A percentile compares a stretch with the other conserved stretches of the same genome.
These are phyloP conservation scores for Neofusicoccum laricinum DNA, from an alignment of 2,329 filamentous ascomycete species.

Conservation along the genomic window DNA sequence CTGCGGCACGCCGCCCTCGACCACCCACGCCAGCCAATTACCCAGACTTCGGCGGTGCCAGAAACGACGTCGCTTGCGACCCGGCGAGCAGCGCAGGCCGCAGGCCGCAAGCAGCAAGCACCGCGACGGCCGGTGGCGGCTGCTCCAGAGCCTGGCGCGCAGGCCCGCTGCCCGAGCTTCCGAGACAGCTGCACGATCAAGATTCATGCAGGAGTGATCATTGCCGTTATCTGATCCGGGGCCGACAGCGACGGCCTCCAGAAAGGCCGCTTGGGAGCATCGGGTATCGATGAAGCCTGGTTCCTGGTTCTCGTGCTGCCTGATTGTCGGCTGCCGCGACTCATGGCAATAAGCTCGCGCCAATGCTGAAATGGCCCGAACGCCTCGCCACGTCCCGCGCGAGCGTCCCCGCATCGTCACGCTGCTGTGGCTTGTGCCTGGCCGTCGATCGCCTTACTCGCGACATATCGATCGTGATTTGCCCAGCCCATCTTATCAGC, in stretches of 20 bases:
- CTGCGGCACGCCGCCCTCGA: not conserved
- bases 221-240: constrained; percentile 1
- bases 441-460: not conserved
- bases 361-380: constrained; percentile 16
- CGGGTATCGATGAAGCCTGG: constrained; percentile 15
- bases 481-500: constrained; percentile 1
- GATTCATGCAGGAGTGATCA: not conserved
- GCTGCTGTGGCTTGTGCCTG: constrained; percentile 13
- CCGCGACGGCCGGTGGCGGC: not conserved
- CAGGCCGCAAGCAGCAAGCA: not conserved
- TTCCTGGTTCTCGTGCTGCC: constrained; percentile 15
- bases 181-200: constrained; percentile 13
- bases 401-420: constrained; percentile 14
- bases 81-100: not conserved
- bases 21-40: not conserved
- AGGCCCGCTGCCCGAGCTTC: not conserved
- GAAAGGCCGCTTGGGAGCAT: constrained; percentile 1
- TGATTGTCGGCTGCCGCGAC: constrained; percentile 10
- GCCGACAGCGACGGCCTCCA: not conserved
- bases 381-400: constrained; percentile 17
- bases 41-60: constrained; percentile 1
- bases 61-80: not conserved
- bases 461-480: not conserved
- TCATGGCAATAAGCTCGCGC: constrained; percentile 17
- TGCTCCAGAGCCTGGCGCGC: not conserved